A percentile compares a stretch with the other conserved stretches of the same genome.
These are phyloP conservation scores for Penicillium sp. DNA, from an alignment of 2,329 filamentous ascomycete species.

Conservation along the genomic window DNA sequence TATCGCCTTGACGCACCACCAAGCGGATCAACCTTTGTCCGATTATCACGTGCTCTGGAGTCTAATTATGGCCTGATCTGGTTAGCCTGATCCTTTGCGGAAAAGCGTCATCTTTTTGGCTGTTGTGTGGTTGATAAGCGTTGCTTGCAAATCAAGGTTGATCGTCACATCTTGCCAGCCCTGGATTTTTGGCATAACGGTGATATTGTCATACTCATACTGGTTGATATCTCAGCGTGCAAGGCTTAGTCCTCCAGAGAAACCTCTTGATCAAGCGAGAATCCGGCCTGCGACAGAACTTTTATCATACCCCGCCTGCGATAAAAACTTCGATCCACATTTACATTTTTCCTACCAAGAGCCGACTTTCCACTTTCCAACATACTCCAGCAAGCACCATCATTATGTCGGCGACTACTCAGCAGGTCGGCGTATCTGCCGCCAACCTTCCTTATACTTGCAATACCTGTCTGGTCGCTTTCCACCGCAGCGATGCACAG, in stretches of 20 bases:
- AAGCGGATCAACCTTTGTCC: constrained; percentile 6
- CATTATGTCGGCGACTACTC: constrained; percentile 27
- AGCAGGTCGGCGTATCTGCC: constrained; percentile 33
- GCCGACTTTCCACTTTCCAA: constrained; percentile 11
- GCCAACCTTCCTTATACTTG: constrained; percentile 88
- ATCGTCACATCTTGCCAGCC: not conserved
- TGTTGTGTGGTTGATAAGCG: constrained; percentile 15
- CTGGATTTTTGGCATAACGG: not conserved
- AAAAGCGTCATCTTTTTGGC: constrained; percentile 6
- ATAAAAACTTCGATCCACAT: constrained; percentile 31
- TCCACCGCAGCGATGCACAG: constrained; percentile 90
- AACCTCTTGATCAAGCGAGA: not conserved
- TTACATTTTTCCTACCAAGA: constrained; percentile 14
- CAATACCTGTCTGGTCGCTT: constrained; percentile 97
- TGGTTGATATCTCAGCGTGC: not conserved
- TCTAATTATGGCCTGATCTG: not conserved
- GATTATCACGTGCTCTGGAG: constrained; percentile 1
- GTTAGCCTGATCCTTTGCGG: constrained; percentile 2
- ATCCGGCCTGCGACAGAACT: constrained; percentile 7
- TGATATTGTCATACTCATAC: not conserved
- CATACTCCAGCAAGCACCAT: constrained; percentile 5
- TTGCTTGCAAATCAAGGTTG: constrained; percentile 12
- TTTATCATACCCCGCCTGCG: constrained; percentile 20
- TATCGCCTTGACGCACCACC: constrained; percentile 22
- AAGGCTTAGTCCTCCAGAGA: not conserved